Conservation (phyloP, 306 rosid species). For the Gillenia trifoliata region DNA sequence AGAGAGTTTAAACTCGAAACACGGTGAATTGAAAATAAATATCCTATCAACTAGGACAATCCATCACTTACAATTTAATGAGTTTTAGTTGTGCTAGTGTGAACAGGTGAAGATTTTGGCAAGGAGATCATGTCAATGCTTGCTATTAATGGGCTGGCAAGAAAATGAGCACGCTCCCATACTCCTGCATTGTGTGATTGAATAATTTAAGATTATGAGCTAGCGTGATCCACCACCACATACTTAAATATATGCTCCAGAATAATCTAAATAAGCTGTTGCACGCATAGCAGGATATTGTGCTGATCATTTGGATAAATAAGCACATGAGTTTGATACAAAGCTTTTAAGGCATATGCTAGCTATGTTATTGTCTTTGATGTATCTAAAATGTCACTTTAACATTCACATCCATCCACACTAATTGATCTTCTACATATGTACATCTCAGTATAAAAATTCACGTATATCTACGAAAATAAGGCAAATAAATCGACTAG, state of each 20-base stretch:
- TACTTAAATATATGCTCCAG: not conserved
- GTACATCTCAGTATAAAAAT: too few relatives aligned
- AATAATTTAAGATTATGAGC: not conserved
- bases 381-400: too few relatives aligned
- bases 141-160: conserved; percentile 2
- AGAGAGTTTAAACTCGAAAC: too few relatives aligned
- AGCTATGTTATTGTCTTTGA: too few relatives aligned
- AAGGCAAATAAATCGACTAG: too few relatives aligned
- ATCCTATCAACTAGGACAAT: too few relatives aligned
- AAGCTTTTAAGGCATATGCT: not conserved
- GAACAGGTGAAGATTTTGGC: not conserved
- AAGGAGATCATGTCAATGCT: not conserved
- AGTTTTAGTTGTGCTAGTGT: not conserved
- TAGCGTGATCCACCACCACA: not conserved
- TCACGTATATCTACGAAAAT: too few relatives aligned
- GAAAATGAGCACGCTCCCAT: not conserved
- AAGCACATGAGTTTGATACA: not conserved
- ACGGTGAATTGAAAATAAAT: too few relatives aligned
- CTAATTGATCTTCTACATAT: too few relatives aligned
- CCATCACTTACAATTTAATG: not conserved
- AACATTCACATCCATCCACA: not conserved
- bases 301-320: not conserved
- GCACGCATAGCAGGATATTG: not conserved
- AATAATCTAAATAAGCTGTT: conserved; percentile 5
- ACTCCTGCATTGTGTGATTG: not conserved